Evolutionary conservation across 208 protist genomes (phyloP).

Genomic region (Wallacemonas sp.): DNA sequence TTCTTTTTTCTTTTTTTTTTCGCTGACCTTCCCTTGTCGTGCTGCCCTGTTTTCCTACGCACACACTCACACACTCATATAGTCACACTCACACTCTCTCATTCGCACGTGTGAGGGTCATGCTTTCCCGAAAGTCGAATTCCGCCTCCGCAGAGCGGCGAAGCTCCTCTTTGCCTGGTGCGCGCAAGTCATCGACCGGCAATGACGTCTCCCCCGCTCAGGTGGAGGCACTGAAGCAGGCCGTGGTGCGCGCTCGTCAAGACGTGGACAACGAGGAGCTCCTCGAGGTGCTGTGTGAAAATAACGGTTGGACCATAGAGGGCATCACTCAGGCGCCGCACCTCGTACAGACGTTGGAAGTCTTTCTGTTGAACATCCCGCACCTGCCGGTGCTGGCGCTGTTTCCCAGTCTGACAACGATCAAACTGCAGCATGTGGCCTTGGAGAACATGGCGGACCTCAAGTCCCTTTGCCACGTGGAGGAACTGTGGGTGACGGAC

Average conservation of each 20-base stretch:
- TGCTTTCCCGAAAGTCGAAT: background rate
- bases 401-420: constrained; percentile 75
- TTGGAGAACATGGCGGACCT: constrained; percentile 78
- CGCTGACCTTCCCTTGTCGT: too few relatives aligned
- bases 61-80: too few relatives aligned
- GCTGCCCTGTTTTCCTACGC: too few relatives aligned
- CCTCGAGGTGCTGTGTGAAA: constrained; percentile 70
- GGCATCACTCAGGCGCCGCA: constrained; percentile 60
- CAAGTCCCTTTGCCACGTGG: constrained; percentile 54
- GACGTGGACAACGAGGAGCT: constrained; percentile 58
- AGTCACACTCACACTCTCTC: too few relatives aligned
- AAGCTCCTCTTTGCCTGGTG: background rate
- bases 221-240: constrained; percentile 51
- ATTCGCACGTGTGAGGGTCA: too few relatives aligned
- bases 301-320: constrained; percentile 82
- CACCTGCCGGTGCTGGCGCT: constrained; percentile 55
- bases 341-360: constrained; percentile 64
- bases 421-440: constrained; percentile 81
- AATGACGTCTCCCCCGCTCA: constrained; percentile 28
- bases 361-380: constrained; percentile 82
- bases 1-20: too few relatives aligned
- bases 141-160: background rate
- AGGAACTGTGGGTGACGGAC: constrained; percentile 91
- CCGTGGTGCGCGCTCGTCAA: constrained; percentile 40
- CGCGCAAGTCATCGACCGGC: background rate